Conservation (phyloP, 192 early-diverging fungal genomes). For the Oehlia diaphana region DNA sequence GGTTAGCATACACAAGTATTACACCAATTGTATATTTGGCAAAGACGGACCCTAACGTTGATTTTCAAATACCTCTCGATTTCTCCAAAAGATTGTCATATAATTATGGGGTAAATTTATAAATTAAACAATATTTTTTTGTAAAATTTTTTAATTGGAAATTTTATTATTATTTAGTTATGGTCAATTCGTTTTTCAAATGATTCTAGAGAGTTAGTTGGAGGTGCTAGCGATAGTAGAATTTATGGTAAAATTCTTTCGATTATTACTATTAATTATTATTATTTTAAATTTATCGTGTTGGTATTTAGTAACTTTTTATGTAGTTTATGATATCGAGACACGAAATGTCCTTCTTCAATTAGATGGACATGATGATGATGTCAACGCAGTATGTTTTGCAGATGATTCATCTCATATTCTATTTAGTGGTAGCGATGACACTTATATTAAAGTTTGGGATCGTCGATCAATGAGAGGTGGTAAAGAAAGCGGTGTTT, state of each 20-base stretch:
- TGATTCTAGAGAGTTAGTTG: constrained; percentile 62
- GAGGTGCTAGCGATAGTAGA: constrained; percentile 43
- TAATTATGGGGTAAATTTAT: constrained; percentile 28
- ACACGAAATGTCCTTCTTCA: constrained; percentile 47
- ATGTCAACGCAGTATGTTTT: constrained; percentile 69
- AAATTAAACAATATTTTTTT: neutral
- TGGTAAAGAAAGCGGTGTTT: constrained; percentile 53
- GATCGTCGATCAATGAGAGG: constrained; percentile 55
- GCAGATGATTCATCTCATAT: constrained; percentile 57
- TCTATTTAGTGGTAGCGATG: constrained; percentile 64
- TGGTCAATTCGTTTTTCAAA: constrained; percentile 67
- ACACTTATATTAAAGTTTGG: constrained; percentile 59
- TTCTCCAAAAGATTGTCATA: constrained; percentile 34
- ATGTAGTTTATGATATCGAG: constrained; percentile 60
- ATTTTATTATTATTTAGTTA: constrained; percentile 33
- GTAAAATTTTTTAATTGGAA: neutral
- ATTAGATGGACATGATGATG: constrained; percentile 56
- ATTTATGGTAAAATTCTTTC: constrained; percentile 33
- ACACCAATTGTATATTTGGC: constrained; percentile 59
- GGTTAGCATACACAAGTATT: constrained; percentile 64
- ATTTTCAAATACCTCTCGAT: constrained; percentile 39
- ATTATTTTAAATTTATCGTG: neutral
- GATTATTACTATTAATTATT: constrained; percentile 15
- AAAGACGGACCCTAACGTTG: constrained; percentile 39
- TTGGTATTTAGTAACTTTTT: neutral